Percentiles rank a stretch among this genome's conserved stretches.
These are phyloP conservation scores for Phytophthora europaea DNA, from an alignment of 352 stramenopile genomes.

Conservation along the genomic window DNA sequence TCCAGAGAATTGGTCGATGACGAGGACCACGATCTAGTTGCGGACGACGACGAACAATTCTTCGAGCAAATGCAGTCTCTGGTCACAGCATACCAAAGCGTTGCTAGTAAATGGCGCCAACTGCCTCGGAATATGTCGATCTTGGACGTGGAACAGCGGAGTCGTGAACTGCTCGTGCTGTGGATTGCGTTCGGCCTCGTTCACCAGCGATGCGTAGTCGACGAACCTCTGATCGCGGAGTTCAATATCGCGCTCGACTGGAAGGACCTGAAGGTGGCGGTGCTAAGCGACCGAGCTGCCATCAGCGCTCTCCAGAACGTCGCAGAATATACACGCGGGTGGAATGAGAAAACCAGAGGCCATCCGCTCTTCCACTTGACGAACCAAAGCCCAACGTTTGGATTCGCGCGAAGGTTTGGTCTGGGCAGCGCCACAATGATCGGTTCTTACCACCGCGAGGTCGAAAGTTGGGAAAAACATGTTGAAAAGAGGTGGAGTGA, in stretches of 20 bases:
- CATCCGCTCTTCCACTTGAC: constrained; percentile 53
- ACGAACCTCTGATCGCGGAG: constrained; percentile 20
- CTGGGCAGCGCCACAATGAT: constrained; percentile 18
- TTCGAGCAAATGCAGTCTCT: constrained; percentile 24
- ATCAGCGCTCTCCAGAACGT: constrained; percentile 43
- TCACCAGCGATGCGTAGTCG: constrained; percentile 33
- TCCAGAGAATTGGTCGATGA: constrained; percentile 7
- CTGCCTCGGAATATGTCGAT: constrained; percentile 22
- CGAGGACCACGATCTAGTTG: not conserved
- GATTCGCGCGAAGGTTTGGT: constrained; percentile 44
- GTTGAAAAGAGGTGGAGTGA: constrained; percentile 16
- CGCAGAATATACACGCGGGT: constrained; percentile 47
- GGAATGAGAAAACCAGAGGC: constrained; percentile 23
- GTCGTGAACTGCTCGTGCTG: constrained; percentile 47
- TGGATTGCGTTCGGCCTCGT: constrained; percentile 58
- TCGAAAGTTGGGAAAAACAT: constrained; percentile 25
- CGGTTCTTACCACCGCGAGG: constrained; percentile 14
- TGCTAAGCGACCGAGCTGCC: constrained; percentile 42
- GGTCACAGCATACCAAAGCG: constrained; percentile 24
- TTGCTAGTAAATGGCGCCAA: constrained; percentile 20
- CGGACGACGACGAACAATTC: not conserved
- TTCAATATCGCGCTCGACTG: constrained; percentile 58
- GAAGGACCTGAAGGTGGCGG: constrained; percentile 44
- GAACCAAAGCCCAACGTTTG: constrained; percentile 43
- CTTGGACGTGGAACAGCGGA: constrained; percentile 48